phyloP scores from a whole-genome alignment of 805 yeast species.

The Monosporozyma aquatica region DNA sequence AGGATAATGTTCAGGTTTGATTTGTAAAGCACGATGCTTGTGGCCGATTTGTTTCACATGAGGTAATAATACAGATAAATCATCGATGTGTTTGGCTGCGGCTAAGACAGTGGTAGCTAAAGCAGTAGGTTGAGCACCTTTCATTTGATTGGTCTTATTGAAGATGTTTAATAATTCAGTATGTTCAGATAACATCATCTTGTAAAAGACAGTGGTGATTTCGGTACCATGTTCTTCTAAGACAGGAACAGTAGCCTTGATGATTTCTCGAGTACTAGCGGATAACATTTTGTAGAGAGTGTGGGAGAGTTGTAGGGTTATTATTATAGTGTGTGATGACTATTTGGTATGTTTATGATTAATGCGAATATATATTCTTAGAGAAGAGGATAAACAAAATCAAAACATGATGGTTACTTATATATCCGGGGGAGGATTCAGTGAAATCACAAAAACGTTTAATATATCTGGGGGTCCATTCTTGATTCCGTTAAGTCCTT shows the following conservation, averaged over 20 bases:
- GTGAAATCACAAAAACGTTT: too few relatives aligned
- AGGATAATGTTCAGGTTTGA: constrained; percentile 56
- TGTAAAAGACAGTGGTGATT: constrained; percentile 47
- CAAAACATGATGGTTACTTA: too few relatives aligned
- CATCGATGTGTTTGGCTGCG: constrained; percentile 56
- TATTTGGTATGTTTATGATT: too few relatives aligned
- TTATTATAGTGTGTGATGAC: too few relatives aligned
- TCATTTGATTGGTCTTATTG: constrained; percentile 48
- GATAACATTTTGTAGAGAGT: constrained; percentile 16
- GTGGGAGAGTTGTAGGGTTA: background rate
- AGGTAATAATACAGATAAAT: constrained; percentile 41
- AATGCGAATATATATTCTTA: too few relatives aligned
- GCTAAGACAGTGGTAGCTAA: constrained; percentile 52
- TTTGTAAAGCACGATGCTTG: constrained; percentile 58
- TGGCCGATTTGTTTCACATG: constrained; percentile 52
- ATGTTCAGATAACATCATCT: constrained; percentile 42
- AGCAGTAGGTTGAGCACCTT: constrained; percentile 51
- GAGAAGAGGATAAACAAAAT: too few relatives aligned
- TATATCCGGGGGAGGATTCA: too few relatives aligned
- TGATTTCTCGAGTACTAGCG: constrained; percentile 27
- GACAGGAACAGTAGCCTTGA: constrained; percentile 46
- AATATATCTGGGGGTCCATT: too few relatives aligned
- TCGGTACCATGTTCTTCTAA: constrained; percentile 46
- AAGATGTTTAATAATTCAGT: constrained; percentile 53
- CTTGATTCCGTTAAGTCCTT: too few relatives aligned